Conservation (phyloP, 176 grass and related monocot species). For the Melocanna baccifera region DNA sequence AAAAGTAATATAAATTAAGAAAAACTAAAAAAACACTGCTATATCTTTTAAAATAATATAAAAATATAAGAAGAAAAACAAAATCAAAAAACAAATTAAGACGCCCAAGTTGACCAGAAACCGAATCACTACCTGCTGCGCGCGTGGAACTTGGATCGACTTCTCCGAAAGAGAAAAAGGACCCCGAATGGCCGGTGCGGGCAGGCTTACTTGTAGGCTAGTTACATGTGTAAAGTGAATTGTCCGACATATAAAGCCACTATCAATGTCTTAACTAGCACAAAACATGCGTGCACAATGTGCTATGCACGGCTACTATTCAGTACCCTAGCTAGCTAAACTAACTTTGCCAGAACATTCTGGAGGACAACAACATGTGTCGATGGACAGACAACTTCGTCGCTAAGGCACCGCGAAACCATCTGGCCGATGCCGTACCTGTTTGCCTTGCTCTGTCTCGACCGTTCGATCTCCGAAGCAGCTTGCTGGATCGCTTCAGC, state of each 20-base stretch:
- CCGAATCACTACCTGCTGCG: no score
- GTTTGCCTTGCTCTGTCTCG: not conserved
- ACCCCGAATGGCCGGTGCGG: not conserved
- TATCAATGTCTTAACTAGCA: not conserved
- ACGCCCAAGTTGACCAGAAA: no score
- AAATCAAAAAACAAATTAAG: no score
- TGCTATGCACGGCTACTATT: not conserved
- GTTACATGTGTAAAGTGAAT: slow-evolving; percentile 13
- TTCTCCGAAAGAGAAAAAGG: not conserved
- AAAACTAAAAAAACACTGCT: no score
- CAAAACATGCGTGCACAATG: not conserved
- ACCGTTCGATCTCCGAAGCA: not conserved
- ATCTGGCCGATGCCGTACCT: not conserved
- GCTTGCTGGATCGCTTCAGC: no score
- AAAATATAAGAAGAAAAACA: no score
- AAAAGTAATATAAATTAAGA: no score
- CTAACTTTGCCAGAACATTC: not conserved
- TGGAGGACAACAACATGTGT: not conserved
- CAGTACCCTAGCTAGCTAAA: not conserved
- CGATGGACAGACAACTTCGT: not conserved
- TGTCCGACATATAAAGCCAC: slow-evolving; percentile 15
- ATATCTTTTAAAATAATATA: no score
- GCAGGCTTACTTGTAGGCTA: not conserved
- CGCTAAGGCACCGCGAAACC: not conserved
- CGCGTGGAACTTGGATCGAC: not conserved